Conservation (phyloP, 306 rosid genomes). For the Cicer arietinum region DNA sequence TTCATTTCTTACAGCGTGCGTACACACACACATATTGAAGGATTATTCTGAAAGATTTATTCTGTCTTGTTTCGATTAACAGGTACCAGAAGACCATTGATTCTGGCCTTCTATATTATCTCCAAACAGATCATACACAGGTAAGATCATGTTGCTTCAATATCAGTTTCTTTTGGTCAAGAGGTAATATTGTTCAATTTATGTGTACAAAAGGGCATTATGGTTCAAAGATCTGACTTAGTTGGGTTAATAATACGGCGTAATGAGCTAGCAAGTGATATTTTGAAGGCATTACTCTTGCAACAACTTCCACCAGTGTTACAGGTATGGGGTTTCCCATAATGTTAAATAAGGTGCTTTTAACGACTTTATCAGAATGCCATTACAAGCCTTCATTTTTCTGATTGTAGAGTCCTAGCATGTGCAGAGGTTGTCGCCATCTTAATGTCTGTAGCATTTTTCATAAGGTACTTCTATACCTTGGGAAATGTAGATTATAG, state of each 20-base stretch:
- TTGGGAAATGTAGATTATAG: neutral
- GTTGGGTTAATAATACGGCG: slow-evolving; percentile 89
- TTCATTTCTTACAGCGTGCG: neutral
- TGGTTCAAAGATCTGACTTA: slow-evolving; percentile 81
- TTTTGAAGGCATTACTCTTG: slow-evolving; percentile 71
- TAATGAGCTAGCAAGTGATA: slow-evolving; percentile 86
- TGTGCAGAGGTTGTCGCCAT: slow-evolving; percentile 94
- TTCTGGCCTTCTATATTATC: slow-evolving; percentile 90
- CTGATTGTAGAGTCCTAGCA: slow-evolving; percentile 65
- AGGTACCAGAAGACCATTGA: slow-evolving; percentile 80
- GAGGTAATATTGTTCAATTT: slow-evolving; percentile 37
- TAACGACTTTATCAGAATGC: slow-evolving; percentile 24
- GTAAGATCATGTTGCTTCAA: slow-evolving; percentile 46
- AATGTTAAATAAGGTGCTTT: slow-evolving; percentile 37
- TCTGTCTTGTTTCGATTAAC: slow-evolving; percentile 38
- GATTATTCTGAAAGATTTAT: slow-evolving; percentile 1
- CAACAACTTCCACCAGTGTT: slow-evolving; percentile 87
- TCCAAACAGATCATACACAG: slow-evolving; percentile 82
- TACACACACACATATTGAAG: neutral
- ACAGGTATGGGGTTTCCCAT: slow-evolving; percentile 53
- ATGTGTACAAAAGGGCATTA: slow-evolving; percentile 65
- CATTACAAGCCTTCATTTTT: slow-evolving; percentile 42
- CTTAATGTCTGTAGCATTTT: slow-evolving; percentile 81
- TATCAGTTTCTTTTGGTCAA: slow-evolving; percentile 31
- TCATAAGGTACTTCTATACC: slow-evolving; percentile 74